Evolutionary conservation across 768 basidiomycete species (phyloP), one percentile per base, ranked within the genome.

Genomic region (Lanmaoa rubissima): DNA sequence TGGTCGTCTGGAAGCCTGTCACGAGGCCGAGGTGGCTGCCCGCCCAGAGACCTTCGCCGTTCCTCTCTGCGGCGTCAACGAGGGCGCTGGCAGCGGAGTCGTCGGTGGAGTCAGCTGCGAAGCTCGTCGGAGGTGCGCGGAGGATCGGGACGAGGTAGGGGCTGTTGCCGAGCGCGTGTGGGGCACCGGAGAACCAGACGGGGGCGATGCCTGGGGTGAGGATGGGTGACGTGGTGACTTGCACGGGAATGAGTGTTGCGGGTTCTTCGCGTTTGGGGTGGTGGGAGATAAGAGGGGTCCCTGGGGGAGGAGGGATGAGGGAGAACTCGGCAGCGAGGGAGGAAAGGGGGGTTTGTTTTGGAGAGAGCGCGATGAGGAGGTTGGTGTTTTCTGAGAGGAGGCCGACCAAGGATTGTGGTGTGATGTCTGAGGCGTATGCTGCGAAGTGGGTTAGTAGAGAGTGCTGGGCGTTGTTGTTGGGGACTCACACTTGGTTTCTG

Each of bases 311-410:
- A 26, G 92, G 87, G 51, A 93, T 83, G 54, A 98, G 79, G 38
- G 90, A 90, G 78, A 98, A 98, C 76, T 99, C 97, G 48, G 92
- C 72, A 0, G 94, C 92, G 53, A 96, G 82, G 13, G 88, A 83
- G 13, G 84, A 79, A 11, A 95, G 76, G 41, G 90, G 77, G 3
- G 86, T 86, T 73, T 88, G 82, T 74, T 82, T 87, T 63, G 88
- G 76, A 2, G 91, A 88, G 57, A 96, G 82, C 3, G 88, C 84
- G 62, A 97, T 74, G 61, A 99, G 82, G 54, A 98, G 76, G 76
- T 98, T 97, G 53, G 90, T 86, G 58, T 83, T 79, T 58, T 81
- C 80, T 28, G 83, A 76, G 32, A 92, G 76, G 49, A 94, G 83
- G 26, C 79, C 71, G 39, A 94, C 82, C 28, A 98, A 78, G 13